Conservation (phyloP, 139 green algal genomes). For the Coelastrella sp. region DNA sequence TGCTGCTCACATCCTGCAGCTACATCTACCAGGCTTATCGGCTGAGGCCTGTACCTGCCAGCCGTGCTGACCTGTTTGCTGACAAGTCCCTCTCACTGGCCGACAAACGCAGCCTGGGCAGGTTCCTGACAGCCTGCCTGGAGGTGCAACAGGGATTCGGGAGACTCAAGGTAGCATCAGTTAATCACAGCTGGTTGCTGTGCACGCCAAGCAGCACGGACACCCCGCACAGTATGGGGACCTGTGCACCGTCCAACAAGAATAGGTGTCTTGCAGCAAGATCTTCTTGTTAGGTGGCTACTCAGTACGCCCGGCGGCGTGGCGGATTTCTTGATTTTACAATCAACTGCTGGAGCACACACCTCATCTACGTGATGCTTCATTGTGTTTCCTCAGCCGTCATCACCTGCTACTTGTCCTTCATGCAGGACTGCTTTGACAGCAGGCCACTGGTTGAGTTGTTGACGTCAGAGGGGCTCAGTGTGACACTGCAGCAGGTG, state of each 20-base stretch:
- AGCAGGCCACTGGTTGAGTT: conserved; percentile 43
- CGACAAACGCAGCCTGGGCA: conserved; percentile 86
- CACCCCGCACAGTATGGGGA: not conserved
- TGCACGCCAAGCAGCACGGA: not conserved
- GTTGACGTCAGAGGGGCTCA: conserved; percentile 54
- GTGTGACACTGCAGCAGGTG: conserved; percentile 60
- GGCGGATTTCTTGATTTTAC: too few relatives aligned
- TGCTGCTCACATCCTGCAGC: conserved; percentile 39
- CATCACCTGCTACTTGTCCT: not conserved
- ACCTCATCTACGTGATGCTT: not conserved
- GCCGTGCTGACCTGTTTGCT: conserved; percentile 84
- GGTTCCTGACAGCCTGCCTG: conserved; percentile 71
- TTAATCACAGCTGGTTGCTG: not conserved
- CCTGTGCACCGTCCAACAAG: too few relatives aligned
- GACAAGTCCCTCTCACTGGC: conserved; percentile 67
- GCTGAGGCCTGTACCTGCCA: conserved; percentile 73
- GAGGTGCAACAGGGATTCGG: conserved; percentile 48
- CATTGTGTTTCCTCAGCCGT: not conserved
- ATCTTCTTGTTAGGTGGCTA: too few relatives aligned
- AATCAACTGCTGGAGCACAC: not conserved
- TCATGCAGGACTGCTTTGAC: conserved; percentile 37
- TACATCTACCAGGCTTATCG: conserved; percentile 54
- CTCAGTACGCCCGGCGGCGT: too few relatives aligned
- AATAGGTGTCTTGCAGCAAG: too few relatives aligned
- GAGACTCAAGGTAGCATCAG: conserved; percentile 33